Conservation (phyloP, 2,329 filamentous ascomycete genomes). For the Fusarium metavorans region DNA sequence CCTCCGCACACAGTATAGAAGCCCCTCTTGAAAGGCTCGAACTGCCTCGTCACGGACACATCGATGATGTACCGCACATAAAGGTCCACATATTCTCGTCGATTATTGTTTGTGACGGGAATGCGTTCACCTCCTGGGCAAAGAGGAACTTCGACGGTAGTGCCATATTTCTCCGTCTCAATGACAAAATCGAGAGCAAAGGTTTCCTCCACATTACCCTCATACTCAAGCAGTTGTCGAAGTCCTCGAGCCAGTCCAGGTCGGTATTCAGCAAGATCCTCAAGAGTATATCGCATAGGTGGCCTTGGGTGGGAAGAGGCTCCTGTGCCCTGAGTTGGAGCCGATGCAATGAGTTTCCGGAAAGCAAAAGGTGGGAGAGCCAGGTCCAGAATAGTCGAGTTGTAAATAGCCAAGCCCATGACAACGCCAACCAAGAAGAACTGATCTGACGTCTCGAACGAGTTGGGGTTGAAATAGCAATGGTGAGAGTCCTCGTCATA, state of each 20-base stretch:
- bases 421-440: conserved; percentile 92
- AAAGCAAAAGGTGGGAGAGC: conserved; percentile 91
- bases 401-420: conserved; percentile 91
- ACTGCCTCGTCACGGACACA: conserved; percentile 81
- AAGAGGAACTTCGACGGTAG: conserved; percentile 74
- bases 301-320: conserved; percentile 68
- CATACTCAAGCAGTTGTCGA: conserved; percentile 81
- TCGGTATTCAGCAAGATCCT: conserved; percentile 85
- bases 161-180: conserved; percentile 82
- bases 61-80: conserved; percentile 87
- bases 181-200: conserved; percentile 88
- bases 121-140: conserved; percentile 79
- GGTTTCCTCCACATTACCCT: conserved; percentile 83
- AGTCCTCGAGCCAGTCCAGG: conserved; percentile 82
- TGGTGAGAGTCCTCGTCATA: conserved; percentile 92
- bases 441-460: conserved; percentile 91
- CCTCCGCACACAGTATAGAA: conserved; percentile 94
- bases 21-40: conserved; percentile 92
- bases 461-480: conserved; percentile 93
- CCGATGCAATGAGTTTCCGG: conserved; percentile 84
- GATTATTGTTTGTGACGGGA: conserved; percentile 85
- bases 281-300: conserved; percentile 78
- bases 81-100: conserved; percentile 86
- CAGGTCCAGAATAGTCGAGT: conserved; percentile 91
- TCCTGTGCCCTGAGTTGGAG: conserved; percentile 70